Percentiles rank a stretch among this genome's conserved stretches.
Evolutionary conservation across 2,329 filamentous ascomycete species (phyloP).

Genomic region (Fusarium pseudoanthophilum): DNA sequence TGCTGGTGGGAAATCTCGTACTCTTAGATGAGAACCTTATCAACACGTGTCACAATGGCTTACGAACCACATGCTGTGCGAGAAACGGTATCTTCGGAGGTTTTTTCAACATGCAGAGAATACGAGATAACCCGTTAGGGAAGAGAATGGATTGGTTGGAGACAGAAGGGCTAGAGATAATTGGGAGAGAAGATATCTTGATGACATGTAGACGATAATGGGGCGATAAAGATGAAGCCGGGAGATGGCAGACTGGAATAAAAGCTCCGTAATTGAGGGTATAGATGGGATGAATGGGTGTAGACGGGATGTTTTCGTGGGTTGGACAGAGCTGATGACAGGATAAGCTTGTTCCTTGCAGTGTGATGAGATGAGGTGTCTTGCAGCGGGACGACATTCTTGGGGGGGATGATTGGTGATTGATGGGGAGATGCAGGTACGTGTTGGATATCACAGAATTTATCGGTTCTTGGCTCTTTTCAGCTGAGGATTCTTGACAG

Average conservation of each 20-base stretch:
- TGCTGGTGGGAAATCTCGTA: background rate
- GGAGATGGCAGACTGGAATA: background rate
- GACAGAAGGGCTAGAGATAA: too few relatives aligned
- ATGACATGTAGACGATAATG: slow-evolving; percentile 16
- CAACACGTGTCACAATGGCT: slow-evolving; percentile 9
- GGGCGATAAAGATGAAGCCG: background rate
- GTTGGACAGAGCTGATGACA: background rate
- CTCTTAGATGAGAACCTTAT: slow-evolving; percentile 3
- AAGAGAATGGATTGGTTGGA: background rate
- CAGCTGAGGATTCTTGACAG: background rate
- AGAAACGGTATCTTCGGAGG: background rate
- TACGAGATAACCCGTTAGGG: background rate
- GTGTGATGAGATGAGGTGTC: background rate
- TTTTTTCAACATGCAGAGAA: background rate
- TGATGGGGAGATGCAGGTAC: background rate
- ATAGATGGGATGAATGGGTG: background rate
- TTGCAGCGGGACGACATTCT: background rate
- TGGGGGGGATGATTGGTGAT: background rate
- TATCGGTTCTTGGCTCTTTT: background rate
- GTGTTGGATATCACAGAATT: background rate
- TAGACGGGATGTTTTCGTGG: background rate
- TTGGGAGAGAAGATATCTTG: background rate
- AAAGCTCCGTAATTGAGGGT: background rate
- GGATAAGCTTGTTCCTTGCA: slow-evolving; percentile 6
- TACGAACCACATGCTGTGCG: background rate